Base-by-base conservation (phyloP, 108 stramenopile species). In the Fragilaria radians region DNA sequence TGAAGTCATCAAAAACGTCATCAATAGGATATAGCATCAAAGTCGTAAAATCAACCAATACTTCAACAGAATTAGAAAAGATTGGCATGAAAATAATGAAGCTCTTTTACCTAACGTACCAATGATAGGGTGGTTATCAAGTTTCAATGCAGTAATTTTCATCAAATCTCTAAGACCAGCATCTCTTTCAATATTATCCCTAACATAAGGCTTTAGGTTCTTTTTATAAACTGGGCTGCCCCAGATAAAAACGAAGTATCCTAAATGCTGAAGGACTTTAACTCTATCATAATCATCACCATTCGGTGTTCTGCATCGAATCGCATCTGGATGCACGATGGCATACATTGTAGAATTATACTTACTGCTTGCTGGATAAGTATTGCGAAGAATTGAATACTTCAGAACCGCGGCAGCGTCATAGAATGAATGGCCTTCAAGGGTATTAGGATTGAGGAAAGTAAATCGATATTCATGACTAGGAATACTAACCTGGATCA, bases 291-390 rank as follows among this genome's bases (percentile, higher is more conserved):
- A 60, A 28, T 1, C n/a, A 2, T 47, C 24, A 2, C 5, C 46
- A 14, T 60, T 48, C 3, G 59, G 46, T 1, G 4, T 47, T 25
- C 26, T 25, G 28, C 59, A 60, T 2, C 1, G 2, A 4, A 60
- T 22, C 9, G 47, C 59, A 46, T 46, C 59, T 4, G 46, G 46
- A 60, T 47, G 59, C n/a, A 60, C 4, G 28, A 60, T 60, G 21
- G 59, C 59, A 28, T 60, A 48, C 5, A 57, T 2, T 2, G 55
- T 57, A 28, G 3, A 1, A 22, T 2, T 60, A 28, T 60, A 60
- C 36, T 42, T 42, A 14, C 36, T 42, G 7, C 14, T 42, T 11
- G 36, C 36, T 11, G 36, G 36, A 42, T 42, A 42, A 7, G 36
- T 42, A 14, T 42, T 42, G 36, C 28, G 32, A 21, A 19, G 22